A percentile compares a stretch with the other conserved stretches of the same genome.
Conservation (phyloP, 1,284 basidiomycete species). For the Lentinula novae-zelandiae region DNA sequence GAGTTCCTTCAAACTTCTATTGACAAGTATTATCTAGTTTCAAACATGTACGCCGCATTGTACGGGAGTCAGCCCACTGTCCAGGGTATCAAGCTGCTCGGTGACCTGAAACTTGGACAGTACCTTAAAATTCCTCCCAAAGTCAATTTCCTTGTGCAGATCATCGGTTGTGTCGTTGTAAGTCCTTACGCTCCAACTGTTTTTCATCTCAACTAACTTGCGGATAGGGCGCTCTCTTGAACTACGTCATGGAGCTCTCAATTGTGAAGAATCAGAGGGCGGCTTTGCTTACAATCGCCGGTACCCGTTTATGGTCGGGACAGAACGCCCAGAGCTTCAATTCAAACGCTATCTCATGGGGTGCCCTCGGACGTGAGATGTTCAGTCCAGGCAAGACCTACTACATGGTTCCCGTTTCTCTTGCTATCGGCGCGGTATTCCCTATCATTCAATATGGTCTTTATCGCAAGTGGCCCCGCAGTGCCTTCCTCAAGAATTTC, state of each 20-base stretch:
- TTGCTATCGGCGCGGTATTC: slow-evolving; percentile 15
- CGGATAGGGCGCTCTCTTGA: slow-evolving; percentile 8
- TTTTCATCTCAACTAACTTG: background rate
- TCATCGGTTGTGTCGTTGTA: slow-evolving; percentile 2
- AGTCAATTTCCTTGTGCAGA: slow-evolving; percentile 9
- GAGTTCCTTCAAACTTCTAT: background rate
- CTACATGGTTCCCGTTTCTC: slow-evolving; percentile 15
- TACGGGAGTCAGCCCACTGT: slow-evolving; percentile 10
- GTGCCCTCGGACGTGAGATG: slow-evolving; percentile 18
- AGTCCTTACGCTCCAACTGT: background rate
- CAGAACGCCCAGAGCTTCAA: slow-evolving; percentile 19
- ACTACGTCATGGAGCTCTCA: slow-evolving; percentile 11
- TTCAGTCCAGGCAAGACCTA: slow-evolving; percentile 17
- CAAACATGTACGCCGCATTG: slow-evolving; percentile 8
- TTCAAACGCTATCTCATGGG: slow-evolving; percentile 18
- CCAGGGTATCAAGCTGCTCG: slow-evolving; percentile 2
- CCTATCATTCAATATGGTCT: slow-evolving; percentile 16
- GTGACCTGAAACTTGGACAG: slow-evolving; percentile 8
- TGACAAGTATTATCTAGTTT: background rate
- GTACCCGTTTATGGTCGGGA: slow-evolving; percentile 18
- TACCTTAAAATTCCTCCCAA: slow-evolving; percentile 7
- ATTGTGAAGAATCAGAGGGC: slow-evolving; percentile 15
- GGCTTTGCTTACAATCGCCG: slow-evolving; percentile 15
- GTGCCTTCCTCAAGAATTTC: slow-evolving; percentile 2
- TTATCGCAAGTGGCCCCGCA: slow-evolving; percentile 16